Evolutionary conservation across 2,329 filamentous ascomycete genomes (phyloP), one percentile per base, ranked within the genome.

Genomic region (Trichoderma gracile): DNA sequence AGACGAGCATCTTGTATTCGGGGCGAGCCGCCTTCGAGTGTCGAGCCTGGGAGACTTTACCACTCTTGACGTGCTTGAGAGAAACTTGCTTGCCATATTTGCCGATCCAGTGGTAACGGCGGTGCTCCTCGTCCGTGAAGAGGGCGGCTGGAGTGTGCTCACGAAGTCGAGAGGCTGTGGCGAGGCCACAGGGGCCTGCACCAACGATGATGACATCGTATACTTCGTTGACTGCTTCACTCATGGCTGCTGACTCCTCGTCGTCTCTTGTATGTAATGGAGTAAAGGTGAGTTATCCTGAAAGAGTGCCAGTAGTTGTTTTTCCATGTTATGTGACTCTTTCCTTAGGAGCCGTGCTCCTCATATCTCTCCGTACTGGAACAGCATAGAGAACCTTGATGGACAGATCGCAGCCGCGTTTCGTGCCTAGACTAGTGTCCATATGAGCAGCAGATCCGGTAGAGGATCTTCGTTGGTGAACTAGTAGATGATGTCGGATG

Each of bases 91-190:
- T 81, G 30, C 83, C 82, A 71, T 91, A 84, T 63, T 87, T 88
- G 64, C 82, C 82, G 64, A 92, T 88, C 88, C 90, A 93, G 74
- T 91, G 86, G 73, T 91, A 94, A n/a, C 91, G 83, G 47, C 89
- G 86, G 71, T 94, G 90, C 71, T 94, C 91, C 69, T 91, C 89
- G 72, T 94, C 90, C 0, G 91, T 93, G 76, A 94, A 94, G 59
- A 93, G 85, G 1, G 91, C 90, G 0, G 89, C 91, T 0, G 91
- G 91, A 0, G 89, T 90, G 62, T 83, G 81, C 75, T 94, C 91
- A 47, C 84, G 83, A 1, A 94, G 82, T 4, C 91, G 84, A 1
- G 90, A 86, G 9, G 91, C 89, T 6, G 90, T 85, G 5, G 89
- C 89, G 3, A 94, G 85, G 5, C 90, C 90, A 68, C 87, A 90